Evolutionary conservation across 352 stramenopile species (phyloP).

Genomic region (Pythium utonaiense): DNA sequence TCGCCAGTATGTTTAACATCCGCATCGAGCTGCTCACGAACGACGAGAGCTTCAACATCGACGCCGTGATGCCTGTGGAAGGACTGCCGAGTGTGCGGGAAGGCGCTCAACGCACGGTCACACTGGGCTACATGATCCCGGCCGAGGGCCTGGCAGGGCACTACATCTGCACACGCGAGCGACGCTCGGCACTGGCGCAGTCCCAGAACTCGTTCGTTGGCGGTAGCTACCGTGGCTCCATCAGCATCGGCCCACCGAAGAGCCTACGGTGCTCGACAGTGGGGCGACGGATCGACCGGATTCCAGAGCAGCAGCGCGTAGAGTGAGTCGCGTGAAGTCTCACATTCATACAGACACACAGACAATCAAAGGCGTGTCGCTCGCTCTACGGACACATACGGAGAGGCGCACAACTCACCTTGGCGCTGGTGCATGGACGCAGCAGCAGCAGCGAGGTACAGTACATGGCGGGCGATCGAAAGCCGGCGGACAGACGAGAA

Average conservation of each 20-base stretch:
- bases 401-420: neutral
- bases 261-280: conserved; percentile 37
- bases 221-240: conserved; percentile 71
- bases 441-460: neutral
- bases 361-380: too few relatives aligned
- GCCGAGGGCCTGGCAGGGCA: conserved; percentile 62
- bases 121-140: conserved; percentile 72
- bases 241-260: conserved; percentile 66
- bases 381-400: too few relatives aligned
- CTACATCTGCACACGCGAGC: conserved; percentile 78
- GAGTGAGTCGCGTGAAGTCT: too few relatives aligned
- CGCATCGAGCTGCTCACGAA: conserved; percentile 80
- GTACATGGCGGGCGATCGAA: neutral
- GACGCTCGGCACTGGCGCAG: conserved; percentile 33
- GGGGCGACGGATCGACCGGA: conserved; percentile 56
- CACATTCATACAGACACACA: neutral
- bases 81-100: conserved; percentile 60
- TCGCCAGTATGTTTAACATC: conserved; percentile 80
- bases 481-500: neutral
- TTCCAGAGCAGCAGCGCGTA: conserved; percentile 59
- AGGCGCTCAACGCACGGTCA: conserved; percentile 47
- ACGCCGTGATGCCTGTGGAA: conserved; percentile 63
- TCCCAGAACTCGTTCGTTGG: conserved; percentile 63
- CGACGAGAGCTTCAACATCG: conserved; percentile 79
- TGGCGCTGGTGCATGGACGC: neutral